Percentiles rank a stretch among this genome's conserved stretches.
phyloP scores from a whole-genome alignment of 305 asterid species.

The Coffea humblotiana region DNA sequence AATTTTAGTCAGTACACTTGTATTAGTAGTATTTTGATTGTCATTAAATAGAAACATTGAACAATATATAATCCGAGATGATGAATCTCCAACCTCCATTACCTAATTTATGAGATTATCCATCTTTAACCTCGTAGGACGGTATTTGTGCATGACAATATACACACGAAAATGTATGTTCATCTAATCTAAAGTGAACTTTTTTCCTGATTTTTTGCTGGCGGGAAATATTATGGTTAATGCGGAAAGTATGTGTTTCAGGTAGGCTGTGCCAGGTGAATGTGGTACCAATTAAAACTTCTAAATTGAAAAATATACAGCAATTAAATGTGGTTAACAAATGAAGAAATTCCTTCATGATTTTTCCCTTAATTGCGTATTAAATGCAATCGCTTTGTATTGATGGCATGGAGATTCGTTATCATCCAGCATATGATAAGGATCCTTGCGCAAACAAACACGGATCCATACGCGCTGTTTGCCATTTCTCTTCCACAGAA shows the following conservation, averaged over 20 bases:
- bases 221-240: neutral
- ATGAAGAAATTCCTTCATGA: constrained; percentile 30
- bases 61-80: neutral
- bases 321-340: constrained; percentile 13
- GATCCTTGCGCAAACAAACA: neutral
- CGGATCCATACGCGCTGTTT: neutral
- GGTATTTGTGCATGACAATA: neutral
- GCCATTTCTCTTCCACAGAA: neutral
- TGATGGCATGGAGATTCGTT: constrained; percentile 29
- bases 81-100: neutral
- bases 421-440: constrained; percentile 17
- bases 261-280: neutral
- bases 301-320: neutral
- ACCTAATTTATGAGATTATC: neutral
- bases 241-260: no score
- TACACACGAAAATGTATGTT: neutral
- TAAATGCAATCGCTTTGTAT: constrained; percentile 26
- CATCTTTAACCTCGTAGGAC: neutral
- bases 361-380: constrained; percentile 21
- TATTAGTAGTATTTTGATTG: neutral
- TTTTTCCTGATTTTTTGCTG: neutral
- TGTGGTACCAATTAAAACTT: neutral
- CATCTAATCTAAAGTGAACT: neutral
- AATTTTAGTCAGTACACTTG: neutral
- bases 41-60: neutral